phyloP scores from a whole-genome alignment of 2,329 filamentous ascomycete genomes.

The Ramularia collo-cygni region DNA sequence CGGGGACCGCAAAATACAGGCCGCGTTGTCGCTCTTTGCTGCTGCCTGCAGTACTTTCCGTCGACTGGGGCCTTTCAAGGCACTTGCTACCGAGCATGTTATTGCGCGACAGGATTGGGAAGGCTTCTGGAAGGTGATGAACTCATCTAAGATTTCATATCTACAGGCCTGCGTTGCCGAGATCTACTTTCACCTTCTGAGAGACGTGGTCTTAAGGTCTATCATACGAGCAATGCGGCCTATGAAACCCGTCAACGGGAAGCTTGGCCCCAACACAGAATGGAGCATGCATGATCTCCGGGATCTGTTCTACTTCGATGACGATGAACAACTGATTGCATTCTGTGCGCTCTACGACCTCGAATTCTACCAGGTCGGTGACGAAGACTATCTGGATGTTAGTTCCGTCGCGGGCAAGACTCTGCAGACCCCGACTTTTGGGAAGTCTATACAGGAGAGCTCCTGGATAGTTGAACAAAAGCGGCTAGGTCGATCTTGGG shows the following conservation, averaged over 20 bases:
- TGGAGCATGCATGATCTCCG: conserved; percentile 51
- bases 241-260: conserved; percentile 5
- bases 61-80: conserved; percentile 45
- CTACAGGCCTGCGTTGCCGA: conserved; percentile 59
- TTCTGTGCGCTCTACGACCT: conserved; percentile 52
- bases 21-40: conserved; percentile 51
- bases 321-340: conserved; percentile 45
- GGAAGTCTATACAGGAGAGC: conserved; percentile 36
- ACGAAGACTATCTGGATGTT: conserved; percentile 44
- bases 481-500: conserved; percentile 48
- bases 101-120: conserved; percentile 54
- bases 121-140: conserved; percentile 51
- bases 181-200: conserved; percentile 54
- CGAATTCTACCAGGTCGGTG: conserved; percentile 39
- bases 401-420: conserved; percentile 37
- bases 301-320: conserved; percentile 49
- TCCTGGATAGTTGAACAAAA: conserved; percentile 49
- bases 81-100: conserved; percentile 39
- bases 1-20: conserved; percentile 47
- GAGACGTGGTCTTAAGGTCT: conserved; percentile 48
- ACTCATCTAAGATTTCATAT: conserved; percentile 51
- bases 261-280: conserved; percentile 41
- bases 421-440: conserved; percentile 25
- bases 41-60: conserved; percentile 49
- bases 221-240: conserved; percentile 16